Percentiles rank a stretch among this genome's conserved stretches.
These are phyloP conservation scores for Candida buenavistaensis DNA, from an alignment of 1,139 yeast species.

Conservation along the genomic window DNA sequence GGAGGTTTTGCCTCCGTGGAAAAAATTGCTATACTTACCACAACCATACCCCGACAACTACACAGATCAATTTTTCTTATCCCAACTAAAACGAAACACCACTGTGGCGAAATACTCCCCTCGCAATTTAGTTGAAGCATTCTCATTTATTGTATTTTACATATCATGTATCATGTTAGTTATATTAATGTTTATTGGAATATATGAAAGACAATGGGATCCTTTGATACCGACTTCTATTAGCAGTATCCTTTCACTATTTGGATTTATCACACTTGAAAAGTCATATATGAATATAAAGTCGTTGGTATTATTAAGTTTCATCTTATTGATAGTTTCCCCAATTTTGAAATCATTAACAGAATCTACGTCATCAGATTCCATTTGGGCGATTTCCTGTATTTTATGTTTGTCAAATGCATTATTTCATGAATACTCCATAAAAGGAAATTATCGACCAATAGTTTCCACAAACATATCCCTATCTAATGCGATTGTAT, in stretches of 20 bases:
- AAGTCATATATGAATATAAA: conserved; percentile 31
- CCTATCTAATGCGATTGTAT: conserved; percentile 81
- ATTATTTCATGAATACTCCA: conserved; percentile 64
- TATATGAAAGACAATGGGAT: conserved; percentile 48
- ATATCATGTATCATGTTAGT: conserved; percentile 61
- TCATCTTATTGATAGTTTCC: conserved; percentile 73
- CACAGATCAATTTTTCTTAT: conserved; percentile 76
- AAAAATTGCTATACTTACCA: conserved; percentile 79
- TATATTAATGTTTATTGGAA: conserved; percentile 60
- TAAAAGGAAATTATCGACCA: conserved; percentile 48
- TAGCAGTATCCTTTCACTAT: conserved; percentile 23
- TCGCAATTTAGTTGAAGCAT: conserved; percentile 63
- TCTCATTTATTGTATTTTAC: conserved; percentile 67
- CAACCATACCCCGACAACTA: conserved; percentile 93
- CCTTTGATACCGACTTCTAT: conserved; percentile 36
- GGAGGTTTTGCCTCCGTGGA: conserved; percentile 48
- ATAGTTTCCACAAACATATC: conserved; percentile 82
- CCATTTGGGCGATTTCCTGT: conserved; percentile 89
- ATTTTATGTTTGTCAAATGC: conserved; percentile 73
- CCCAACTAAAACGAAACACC: conserved; percentile 75
- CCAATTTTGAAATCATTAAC: conserved; percentile 91
- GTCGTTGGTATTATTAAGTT: conserved; percentile 66
- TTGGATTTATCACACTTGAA: conserved; percentile 22
- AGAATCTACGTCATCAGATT: conserved; percentile 85
- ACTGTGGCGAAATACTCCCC: conserved; percentile 71